phyloP scores from a whole-genome alignment of 257 asterid species.

The Pogostemon cablin region DNA sequence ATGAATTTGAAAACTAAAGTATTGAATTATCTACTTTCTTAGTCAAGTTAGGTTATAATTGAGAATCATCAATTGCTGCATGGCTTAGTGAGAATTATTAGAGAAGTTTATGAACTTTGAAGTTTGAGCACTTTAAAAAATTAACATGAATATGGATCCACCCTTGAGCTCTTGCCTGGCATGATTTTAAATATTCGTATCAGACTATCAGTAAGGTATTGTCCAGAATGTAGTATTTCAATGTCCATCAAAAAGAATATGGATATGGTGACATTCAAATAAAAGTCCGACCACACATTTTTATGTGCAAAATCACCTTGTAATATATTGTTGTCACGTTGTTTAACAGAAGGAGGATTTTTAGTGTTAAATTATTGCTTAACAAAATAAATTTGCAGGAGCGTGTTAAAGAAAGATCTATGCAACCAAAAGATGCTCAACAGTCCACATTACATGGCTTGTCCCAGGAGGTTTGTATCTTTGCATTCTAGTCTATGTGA shows the following conservation, averaged over 20 bases:
- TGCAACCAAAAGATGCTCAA: slow-evolving; percentile 55
- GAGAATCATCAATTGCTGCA: neutral
- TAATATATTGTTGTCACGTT: slow-evolving; percentile 11
- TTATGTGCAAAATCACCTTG: slow-evolving; percentile 8
- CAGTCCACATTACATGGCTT: slow-evolving; percentile 60
- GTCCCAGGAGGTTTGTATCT: slow-evolving; percentile 56
- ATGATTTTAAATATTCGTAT: slow-evolving; percentile 7
- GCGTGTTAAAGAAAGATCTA: slow-evolving; percentile 78
- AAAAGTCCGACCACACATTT: slow-evolving; percentile 3
- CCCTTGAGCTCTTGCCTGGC: neutral
- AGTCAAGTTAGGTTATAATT: neutral
- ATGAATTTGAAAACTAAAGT: neutral
- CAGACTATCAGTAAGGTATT: neutral
- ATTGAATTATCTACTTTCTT: slow-evolving; percentile 2
- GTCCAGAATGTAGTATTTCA: slow-evolving; percentile 20
- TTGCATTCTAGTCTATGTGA: slow-evolving; percentile 24
- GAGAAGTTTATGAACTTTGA: slow-evolving; percentile 21
- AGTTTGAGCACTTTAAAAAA: slow-evolving; percentile 4
- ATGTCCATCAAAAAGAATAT: slow-evolving; percentile 10
- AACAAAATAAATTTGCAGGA: slow-evolving; percentile 52
- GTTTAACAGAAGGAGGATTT: slow-evolving; percentile 17
- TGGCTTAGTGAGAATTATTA: slow-evolving; percentile 19
- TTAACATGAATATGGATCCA: neutral
- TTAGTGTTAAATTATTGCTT: neutral
- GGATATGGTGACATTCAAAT: slow-evolving; percentile 13